phyloP scores from a whole-genome alignment of 495 filamentous ascomycete species.

The Neurospora hispaniola region DNA sequence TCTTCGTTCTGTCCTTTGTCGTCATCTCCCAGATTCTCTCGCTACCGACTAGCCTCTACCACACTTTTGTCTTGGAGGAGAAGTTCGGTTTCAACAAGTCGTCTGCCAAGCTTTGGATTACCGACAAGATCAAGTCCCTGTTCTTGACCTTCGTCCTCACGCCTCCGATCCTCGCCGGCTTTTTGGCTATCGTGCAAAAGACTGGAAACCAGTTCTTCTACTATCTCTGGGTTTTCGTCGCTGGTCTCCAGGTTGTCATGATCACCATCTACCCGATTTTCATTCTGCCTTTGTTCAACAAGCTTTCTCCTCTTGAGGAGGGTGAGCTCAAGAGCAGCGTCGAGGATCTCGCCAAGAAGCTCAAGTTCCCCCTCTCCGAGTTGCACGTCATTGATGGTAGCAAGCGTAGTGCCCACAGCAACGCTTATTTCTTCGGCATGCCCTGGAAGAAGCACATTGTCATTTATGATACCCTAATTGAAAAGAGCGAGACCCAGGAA shows the following conservation, averaged over 20 bases:
- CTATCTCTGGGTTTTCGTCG: constrained; percentile 89
- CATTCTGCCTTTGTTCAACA: constrained; percentile 96
- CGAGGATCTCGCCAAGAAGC: constrained; percentile 69
- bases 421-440: constrained; percentile 95
- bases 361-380: constrained; percentile 85
- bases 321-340: constrained; percentile 80
- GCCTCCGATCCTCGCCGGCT: constrained; percentile 77
- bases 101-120: constrained; percentile 77
- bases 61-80: constrained; percentile 91
- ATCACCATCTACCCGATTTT: constrained; percentile 93
- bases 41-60: constrained; percentile 78
- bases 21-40: constrained; percentile 65
- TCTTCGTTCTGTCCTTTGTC: constrained; percentile 85
- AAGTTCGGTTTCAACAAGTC: constrained; percentile 99
- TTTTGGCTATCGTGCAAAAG: constrained; percentile 83
- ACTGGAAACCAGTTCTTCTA: constrained; percentile 92
- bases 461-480: constrained; percentile 94
- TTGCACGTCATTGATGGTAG: constrained; percentile 95
- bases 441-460: constrained; percentile 99
- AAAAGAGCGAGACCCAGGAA: constrained; percentile 83
- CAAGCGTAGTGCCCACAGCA: constrained; percentile 93
- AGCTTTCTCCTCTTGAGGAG: constrained; percentile 82
- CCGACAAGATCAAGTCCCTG: constrained; percentile 87
- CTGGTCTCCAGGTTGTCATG: constrained; percentile 79
- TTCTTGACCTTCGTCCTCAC: constrained; percentile 67